phyloP scores from a whole-genome alignment of 371 early-diverging fungal species.

The Mortierella sp. region DNA sequence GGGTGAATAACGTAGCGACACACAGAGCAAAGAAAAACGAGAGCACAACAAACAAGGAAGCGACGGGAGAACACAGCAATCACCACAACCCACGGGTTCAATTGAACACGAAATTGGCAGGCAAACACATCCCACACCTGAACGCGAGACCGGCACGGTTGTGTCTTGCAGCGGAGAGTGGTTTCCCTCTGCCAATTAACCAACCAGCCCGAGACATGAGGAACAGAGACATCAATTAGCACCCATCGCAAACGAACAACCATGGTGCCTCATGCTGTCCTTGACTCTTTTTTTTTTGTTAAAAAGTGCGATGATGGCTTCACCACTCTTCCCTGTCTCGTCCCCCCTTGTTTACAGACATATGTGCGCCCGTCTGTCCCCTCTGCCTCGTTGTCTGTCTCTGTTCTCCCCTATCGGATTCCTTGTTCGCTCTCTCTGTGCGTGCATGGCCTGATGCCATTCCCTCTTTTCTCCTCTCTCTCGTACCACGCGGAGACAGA shows the following conservation, averaged over 20 bases:
- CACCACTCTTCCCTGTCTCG: not conserved
- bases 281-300: not conserved
- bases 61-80: too few relatives aligned
- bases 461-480: not conserved
- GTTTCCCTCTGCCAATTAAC: not conserved
- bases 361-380: too few relatives aligned
- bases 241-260: too few relatives aligned
- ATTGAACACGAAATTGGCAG: too few relatives aligned
- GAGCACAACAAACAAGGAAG: too few relatives aligned
- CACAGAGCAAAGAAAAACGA: too few relatives aligned
- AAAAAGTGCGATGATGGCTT: too few relatives aligned
- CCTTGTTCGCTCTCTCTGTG: not conserved
- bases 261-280: not conserved
- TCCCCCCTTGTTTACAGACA: not conserved
- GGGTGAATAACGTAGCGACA: too few relatives aligned
- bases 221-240: too few relatives aligned
- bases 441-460: not conserved
- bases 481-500: not conserved
- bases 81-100: too few relatives aligned
- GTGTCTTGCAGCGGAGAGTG: not conserved
- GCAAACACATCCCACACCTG: not conserved
- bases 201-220: too few relatives aligned
- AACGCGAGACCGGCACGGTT: constrained; percentile 8
- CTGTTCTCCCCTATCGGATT: not conserved
- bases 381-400: not conserved